Evolutionary conservation across 192 early-diverging fungal genomes (phyloP), one percentile per base, ranked within the genome.

Genomic region (Coemansia sp.): DNA sequence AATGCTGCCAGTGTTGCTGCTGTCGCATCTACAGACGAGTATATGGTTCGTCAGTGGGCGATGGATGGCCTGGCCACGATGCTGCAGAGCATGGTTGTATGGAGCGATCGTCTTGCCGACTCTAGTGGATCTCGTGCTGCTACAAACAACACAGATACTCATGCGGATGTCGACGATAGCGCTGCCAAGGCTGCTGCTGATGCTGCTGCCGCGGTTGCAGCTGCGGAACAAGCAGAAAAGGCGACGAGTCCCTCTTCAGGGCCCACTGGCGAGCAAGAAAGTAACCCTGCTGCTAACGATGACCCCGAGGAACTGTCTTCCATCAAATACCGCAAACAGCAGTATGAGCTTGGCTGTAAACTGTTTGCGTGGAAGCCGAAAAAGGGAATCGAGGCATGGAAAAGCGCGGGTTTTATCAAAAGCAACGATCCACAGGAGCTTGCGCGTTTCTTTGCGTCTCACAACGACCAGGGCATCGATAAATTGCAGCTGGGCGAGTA

Each of bases 401-500:
- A 87, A 29, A 87, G 86, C 12, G 77, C 86, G 16, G 85, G 85
- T 7, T 89, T 91, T 63, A 88, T 97, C 33, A 58, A 75, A 25
- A 70, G 86, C 1, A 75, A 77, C 34, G 89, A 92, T 36, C 93
- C 91, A 22, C 59, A 65, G 22, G 91, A 89, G 32, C 84, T 96
- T 32, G 95, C 91, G 14, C 68, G 75, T 6, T 94, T 96, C 63
- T 76, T 97, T 58, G 77, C 89, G 6, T 64, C 57, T 11, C 51
- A 18, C 54, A 60, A 73, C 50, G 89, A 89, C 0, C 92, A 94
- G 59, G 93, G 92, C 16, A 73, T 96, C 22, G 91, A 92, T 73
- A 97, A 97, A 77, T 76, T 88, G 31, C 86, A 90, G 74, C 86
- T 97, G 75, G 95, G 95, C 58, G 95, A 97, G 77, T 97, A 90